A percentile compares a stretch with the other conserved stretches of the same genome.
Conservation (phyloP, 495 filamentous ascomycete genomes). For the Cercophora newfieldiana region DNA sequence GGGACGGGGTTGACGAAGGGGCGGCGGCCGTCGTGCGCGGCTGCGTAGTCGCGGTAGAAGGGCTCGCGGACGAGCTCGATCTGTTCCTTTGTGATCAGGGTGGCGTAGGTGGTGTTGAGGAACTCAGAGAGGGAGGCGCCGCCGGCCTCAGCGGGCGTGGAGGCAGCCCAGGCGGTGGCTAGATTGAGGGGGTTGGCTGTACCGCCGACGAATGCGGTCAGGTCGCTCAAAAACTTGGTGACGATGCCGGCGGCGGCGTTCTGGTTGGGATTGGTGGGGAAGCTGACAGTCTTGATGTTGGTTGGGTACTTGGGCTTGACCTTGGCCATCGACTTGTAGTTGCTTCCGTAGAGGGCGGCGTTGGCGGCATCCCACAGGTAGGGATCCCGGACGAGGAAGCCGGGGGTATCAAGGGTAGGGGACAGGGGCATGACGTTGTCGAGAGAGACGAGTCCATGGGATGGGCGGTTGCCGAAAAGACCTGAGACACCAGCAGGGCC, state of each 20-base stretch:
- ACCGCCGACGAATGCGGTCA: conserved; percentile 44
- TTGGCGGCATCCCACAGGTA: conserved; percentile 46
- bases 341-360: conserved; percentile 47
- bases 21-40: conserved; percentile 43
- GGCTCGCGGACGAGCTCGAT: conserved; percentile 48
- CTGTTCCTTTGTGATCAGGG: conserved; percentile 54
- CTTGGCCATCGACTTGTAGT: conserved; percentile 40
- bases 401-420: conserved; percentile 48
- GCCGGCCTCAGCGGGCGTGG: conserved; percentile 33
- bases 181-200: conserved; percentile 39
- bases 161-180: conserved; percentile 40
- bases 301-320: conserved; percentile 43
- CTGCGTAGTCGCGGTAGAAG: conserved; percentile 55
- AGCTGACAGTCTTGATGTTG: conserved; percentile 43
- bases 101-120: conserved; percentile 51
- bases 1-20: conserved; percentile 60
- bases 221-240: conserved; percentile 38
- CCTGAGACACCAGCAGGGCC: conserved; percentile 38
- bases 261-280: conserved; percentile 29
- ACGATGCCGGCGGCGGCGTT: conserved; percentile 38
- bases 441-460: conserved; percentile 36
- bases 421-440: conserved; percentile 49
- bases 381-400: conserved; percentile 51
- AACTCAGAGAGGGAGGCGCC: conserved; percentile 26
- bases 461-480: conserved; percentile 40